Evolutionary conservation across 2,329 filamentous ascomycete species (phyloP).

Genomic region (Pseudohalonectria lignicola): DNA sequence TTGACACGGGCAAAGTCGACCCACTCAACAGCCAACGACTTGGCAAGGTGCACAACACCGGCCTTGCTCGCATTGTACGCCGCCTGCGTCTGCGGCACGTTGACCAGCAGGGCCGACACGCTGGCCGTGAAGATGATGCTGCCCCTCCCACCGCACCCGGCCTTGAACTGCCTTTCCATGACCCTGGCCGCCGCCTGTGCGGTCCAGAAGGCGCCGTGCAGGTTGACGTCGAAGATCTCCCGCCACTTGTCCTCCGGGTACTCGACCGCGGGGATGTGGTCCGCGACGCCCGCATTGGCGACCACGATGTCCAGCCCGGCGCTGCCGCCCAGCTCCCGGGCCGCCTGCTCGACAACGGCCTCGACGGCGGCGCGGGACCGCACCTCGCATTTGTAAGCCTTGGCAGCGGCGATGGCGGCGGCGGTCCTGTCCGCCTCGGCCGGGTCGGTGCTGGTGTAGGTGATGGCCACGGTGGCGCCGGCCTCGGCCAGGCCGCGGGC

Average conservation of each 20-base stretch:
- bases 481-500: conserved; percentile 60
- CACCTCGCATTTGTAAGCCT: conserved; percentile 26
- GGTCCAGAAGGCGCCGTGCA: conserved; percentile 29
- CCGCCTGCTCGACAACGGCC: conserved; percentile 18
- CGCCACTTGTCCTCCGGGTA: conserved; percentile 26
- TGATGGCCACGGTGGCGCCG: conserved; percentile 60
- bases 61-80: conserved; percentile 82
- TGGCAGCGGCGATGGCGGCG: conserved; percentile 22
- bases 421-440: conserved; percentile 16
- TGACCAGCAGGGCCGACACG: conserved; percentile 69
- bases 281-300: conserved; percentile 28
- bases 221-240: conserved; percentile 26
- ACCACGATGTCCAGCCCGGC: conserved; percentile 27
- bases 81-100: conserved; percentile 74
- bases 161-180: conserved; percentile 14
- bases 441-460: no score
- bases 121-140: conserved; percentile 28
- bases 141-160: no score
- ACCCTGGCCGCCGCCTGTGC: conserved; percentile 27
- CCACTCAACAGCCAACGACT: conserved; percentile 77
- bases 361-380: conserved; percentile 16
- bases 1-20: conserved; percentile 72
- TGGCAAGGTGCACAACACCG: conserved; percentile 66
- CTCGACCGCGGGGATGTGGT: conserved; percentile 23
- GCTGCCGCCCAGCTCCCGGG: conserved; percentile 24